These are phyloP conservation scores for Trifolium fragiferum DNA, from an alignment of 306 rosid species.

Conservation along the genomic window DNA sequence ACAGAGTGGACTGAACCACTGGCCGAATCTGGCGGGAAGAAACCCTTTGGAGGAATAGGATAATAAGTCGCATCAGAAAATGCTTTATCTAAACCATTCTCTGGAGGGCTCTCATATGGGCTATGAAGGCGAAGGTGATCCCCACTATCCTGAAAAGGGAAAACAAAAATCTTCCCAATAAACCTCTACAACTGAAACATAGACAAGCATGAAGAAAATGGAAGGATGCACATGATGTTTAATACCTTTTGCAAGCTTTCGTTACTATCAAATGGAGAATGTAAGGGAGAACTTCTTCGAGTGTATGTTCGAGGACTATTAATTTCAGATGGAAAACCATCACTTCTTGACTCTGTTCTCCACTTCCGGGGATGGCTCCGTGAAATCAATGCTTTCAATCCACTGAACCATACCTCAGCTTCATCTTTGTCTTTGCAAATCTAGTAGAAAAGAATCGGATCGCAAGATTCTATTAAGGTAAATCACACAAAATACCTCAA, in stretches of 20 bases:
- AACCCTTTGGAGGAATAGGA: conserved; percentile 87
- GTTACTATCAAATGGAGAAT: conserved; percentile 93
- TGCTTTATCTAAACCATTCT: conserved; percentile 87
- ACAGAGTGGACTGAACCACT: conserved; percentile 88
- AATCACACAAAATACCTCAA: conserved; percentile 16
- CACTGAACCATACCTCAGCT: conserved; percentile 99
- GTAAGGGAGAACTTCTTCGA: conserved; percentile 87
- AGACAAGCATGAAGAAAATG: conserved; percentile 9
- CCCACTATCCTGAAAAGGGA: conserved; percentile 74
- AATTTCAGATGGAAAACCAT: conserved; percentile 88
- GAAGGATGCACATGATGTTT: conserved; percentile 55
- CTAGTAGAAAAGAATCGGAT: conserved; percentile 56
- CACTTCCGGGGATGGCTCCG: conserved; percentile 84
- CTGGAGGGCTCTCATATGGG: conserved; percentile 94
- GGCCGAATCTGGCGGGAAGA: conserved; percentile 89
- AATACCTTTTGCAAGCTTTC: conserved; percentile 93
- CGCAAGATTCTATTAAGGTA: conserved; percentile 40
- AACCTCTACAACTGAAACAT: conserved; percentile 34
- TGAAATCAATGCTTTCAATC: conserved; percentile 89
- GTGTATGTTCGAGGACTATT: conserved; percentile 97
- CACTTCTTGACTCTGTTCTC: conserved; percentile 99
- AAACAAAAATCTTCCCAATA: conserved; percentile 40
- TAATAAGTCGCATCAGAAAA: conserved; percentile 68
- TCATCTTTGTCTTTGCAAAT: conserved; percentile 99
- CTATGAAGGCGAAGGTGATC: conserved; percentile 88